Conservation (phyloP, 441 rosid genomes). For the Geranium incanum region DNA sequence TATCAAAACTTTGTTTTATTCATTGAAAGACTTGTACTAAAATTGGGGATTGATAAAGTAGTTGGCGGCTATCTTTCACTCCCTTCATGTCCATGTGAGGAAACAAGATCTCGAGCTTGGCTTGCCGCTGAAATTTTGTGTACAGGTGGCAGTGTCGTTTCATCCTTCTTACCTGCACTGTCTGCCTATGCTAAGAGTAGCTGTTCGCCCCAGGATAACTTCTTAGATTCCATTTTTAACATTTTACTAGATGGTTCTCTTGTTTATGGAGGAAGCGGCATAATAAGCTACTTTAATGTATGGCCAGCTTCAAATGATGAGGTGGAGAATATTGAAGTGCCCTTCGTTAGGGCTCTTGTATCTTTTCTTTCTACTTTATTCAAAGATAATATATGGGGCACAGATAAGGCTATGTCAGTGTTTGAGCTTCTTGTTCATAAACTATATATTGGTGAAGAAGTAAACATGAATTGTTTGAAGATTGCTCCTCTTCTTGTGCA, state of each 20-base stretch:
- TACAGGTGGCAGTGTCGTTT: constrained; percentile 67
- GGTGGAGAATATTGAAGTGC: constrained; percentile 51
- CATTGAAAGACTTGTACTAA: constrained; percentile 51
- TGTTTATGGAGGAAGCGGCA: constrained; percentile 45
- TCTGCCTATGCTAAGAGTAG: constrained; percentile 45
- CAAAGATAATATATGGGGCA: constrained; percentile 59
- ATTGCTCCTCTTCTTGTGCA: constrained; percentile 57
- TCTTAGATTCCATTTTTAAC: constrained; percentile 58
- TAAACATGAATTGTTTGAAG: constrained; percentile 59
- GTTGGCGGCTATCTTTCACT: constrained; percentile 27
- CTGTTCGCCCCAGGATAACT: constrained; percentile 28
- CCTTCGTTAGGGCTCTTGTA: constrained; percentile 76
- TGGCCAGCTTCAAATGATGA: constrained; percentile 42
- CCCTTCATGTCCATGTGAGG: constrained; percentile 23
- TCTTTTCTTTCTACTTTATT: constrained; percentile 55
- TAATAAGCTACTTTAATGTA: constrained; percentile 29
- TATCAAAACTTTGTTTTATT: constrained; percentile 55
- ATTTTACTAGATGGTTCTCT: constrained; percentile 83
- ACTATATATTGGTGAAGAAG: constrained; percentile 66
- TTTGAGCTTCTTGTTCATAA: constrained; percentile 55
- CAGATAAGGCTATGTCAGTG: constrained; percentile 51
- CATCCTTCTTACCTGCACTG: constrained; percentile 66
- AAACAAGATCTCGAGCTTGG: constrained; percentile 59
- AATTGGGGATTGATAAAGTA: constrained; percentile 57
- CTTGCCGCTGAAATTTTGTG: constrained; percentile 82